phyloP scores from a whole-genome alignment of 1,284 basidiomycete genomes.

The Agaricales sp. region DNA sequence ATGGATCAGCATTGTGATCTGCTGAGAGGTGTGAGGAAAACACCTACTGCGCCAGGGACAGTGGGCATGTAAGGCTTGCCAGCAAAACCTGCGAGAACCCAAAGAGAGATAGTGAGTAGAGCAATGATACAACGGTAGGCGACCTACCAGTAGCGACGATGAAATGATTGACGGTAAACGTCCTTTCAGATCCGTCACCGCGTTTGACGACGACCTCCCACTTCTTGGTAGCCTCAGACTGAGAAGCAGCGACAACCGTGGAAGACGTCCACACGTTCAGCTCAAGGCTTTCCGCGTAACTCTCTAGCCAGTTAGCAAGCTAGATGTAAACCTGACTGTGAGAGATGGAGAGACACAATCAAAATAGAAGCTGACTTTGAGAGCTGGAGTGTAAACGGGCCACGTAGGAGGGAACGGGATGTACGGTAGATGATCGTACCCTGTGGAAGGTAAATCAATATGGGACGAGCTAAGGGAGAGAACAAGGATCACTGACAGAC shows the following conservation, averaged over 20 bases:
- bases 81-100: conserved; percentile 32
- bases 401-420: conserved; percentile 48
- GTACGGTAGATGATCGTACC: conserved; percentile 46
- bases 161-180: conserved; percentile 44
- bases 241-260: conserved; percentile 31
- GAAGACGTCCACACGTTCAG: conserved; percentile 59
- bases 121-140: too few species aligned
- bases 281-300: conserved; percentile 53
- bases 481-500: conserved; percentile 38
- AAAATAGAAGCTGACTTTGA: conserved; percentile 26
- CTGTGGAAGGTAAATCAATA: conserved; percentile 15
- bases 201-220: conserved; percentile 46
- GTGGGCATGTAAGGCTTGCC: conserved; percentile 37
- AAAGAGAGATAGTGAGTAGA: too few species aligned
- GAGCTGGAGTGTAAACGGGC: conserved; percentile 50
- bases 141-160: conserved; percentile 47
- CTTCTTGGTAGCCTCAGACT: conserved; percentile 32
- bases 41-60: conserved; percentile 26
- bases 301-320: conserved; percentile 63
- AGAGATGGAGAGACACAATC: background rate
- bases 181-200: conserved; percentile 31
- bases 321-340: conserved; percentile 14
- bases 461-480: background rate
- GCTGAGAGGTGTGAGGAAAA: background rate
- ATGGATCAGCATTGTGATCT: background rate